Evolutionary conservation across 768 basidiomycete species (phyloP).

Genomic region (Austroboletus eburneus): DNA sequence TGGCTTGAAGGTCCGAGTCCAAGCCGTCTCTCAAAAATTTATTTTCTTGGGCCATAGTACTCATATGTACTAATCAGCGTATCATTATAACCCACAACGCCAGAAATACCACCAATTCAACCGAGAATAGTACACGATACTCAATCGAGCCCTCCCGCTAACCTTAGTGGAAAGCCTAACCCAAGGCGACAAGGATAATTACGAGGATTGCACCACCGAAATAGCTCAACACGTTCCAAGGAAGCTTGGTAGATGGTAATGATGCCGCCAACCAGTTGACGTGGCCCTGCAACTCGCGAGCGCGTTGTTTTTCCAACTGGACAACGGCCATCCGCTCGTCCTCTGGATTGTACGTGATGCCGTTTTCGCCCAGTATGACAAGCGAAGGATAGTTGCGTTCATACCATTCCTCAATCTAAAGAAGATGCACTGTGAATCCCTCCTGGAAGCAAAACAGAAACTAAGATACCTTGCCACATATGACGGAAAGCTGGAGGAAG

Average conservation of each 20-base stretch:
- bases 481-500: constrained; percentile 76
- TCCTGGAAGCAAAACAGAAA: not conserved
- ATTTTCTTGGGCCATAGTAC: no score
- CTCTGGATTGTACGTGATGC: constrained; percentile 38
- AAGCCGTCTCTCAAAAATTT: no score
- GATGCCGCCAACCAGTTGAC: not conserved
- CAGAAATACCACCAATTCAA: no score
- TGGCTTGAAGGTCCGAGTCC: no score
- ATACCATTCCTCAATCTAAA: constrained; percentile 87
- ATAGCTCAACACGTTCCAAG: constrained; percentile 30
- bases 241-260: constrained; percentile 11
- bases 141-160: no score
- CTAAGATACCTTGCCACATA: constrained; percentile 70
- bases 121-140: no score
- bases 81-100: no score
- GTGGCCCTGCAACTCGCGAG: constrained; percentile 28
- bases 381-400: constrained; percentile 95
- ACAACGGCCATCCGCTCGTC: constrained; percentile 59
- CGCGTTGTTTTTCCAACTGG: constrained; percentile 40
- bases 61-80: no score
- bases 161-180: no score
- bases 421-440: constrained; percentile 9
- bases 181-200: no score
- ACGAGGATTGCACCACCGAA: constrained; percentile 28
- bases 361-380: constrained; percentile 37